Conservation (phyloP, 345 rosid species). For the Boechera retrofracta region DNA sequence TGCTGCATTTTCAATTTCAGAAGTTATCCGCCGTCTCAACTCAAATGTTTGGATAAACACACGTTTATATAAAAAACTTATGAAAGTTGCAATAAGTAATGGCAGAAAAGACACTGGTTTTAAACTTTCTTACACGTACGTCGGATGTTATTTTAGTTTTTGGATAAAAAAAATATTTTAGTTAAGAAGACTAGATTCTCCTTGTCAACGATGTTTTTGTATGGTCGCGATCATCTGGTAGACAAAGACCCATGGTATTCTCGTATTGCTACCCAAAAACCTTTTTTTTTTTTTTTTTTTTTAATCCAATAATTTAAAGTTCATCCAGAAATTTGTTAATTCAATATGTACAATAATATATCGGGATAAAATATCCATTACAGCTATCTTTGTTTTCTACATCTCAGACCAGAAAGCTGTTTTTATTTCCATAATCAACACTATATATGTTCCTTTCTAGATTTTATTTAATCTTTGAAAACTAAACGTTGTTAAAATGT, state of each 20-base stretch:
- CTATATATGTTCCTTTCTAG: constrained; percentile 7
- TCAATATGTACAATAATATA: background rate
- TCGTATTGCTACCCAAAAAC: background rate
- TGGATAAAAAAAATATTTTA: background rate
- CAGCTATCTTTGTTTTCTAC: constrained; percentile 23
- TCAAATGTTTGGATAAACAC: constrained; percentile 11
- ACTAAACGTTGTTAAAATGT: background rate
- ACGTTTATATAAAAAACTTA: constrained; percentile 12
- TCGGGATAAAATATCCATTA: background rate
- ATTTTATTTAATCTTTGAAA: background rate
- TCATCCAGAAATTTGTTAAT: background rate
- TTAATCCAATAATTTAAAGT: no score
- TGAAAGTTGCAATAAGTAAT: background rate
- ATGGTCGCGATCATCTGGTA: constrained; percentile 23
- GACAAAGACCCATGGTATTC: constrained; percentile 29
- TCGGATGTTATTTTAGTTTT: background rate
- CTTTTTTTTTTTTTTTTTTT: background rate
- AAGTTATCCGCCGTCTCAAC: constrained; percentile 16
- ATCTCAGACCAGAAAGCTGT: background rate
- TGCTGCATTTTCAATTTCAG: constrained; percentile 26
- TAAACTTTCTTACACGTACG: constrained; percentile 1
- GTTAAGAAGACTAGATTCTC: constrained; percentile 22
- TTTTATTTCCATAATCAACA: constrained; percentile 5
- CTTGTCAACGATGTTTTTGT: constrained; percentile 14
- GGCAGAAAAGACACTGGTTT: background rate